A percentile compares a stretch with the other conserved stretches of the same genome.
Conservation (phyloP, 208 protist genomes). For the Trichomonas vaginalis region DNA sequence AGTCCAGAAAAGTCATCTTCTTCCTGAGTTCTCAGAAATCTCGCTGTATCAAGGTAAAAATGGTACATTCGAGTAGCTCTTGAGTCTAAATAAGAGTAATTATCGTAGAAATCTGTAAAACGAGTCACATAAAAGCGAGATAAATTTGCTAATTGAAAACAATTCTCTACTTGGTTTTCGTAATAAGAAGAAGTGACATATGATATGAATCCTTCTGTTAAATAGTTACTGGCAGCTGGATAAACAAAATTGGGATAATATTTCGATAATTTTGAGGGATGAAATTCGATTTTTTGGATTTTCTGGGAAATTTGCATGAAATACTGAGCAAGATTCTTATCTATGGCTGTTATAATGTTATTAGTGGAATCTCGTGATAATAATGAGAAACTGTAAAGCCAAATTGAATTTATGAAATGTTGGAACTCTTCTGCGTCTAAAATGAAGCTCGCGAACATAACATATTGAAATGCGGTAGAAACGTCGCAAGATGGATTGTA, state of each 20-base stretch:
- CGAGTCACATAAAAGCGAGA: background rate
- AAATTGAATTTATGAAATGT: background rate
- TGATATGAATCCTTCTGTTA: background rate
- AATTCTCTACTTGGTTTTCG: background rate
- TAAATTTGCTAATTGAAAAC: background rate
- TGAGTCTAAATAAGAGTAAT: background rate
- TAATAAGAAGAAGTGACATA: background rate
- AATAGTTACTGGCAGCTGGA: background rate
- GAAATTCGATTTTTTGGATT: background rate
- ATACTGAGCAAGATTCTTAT: background rate
- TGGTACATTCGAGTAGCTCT: background rate
- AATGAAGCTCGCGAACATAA: background rate
- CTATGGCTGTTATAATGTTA: background rate
- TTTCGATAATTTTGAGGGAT: background rate
- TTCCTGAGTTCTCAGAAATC: background rate
- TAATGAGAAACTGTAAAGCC: background rate
- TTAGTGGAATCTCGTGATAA: background rate
- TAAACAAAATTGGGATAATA: background rate
- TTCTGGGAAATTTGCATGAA: background rate
- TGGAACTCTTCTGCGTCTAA: background rate
- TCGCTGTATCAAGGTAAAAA: background rate
- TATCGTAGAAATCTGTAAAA: background rate
- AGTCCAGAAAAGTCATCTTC: background rate
- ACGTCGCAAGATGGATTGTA: background rate
- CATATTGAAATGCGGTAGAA: background rate